Evolutionary conservation across 352 stramenopile species (phyloP), one percentile per base, ranked within the genome.

Genomic region (Phytopythium litorale): DNA sequence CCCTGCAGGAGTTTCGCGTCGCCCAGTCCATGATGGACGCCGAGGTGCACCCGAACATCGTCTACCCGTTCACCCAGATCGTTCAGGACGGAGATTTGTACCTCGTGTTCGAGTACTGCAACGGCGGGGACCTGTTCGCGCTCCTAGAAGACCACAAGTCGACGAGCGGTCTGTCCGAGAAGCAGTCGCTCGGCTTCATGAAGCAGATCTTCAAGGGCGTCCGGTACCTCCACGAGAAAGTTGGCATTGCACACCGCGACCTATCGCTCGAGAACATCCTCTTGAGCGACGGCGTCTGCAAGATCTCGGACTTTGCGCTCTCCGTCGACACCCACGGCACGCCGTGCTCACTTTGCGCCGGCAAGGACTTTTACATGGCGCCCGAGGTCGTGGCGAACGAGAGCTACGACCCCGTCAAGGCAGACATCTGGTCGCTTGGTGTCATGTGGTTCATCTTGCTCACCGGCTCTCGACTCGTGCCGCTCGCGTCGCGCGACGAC

Each of bases 361-460:
- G 62, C 50, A 78, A 74, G 63, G 62, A 64, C n/a, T 80, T 77
- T 55, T 82, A 80, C 73, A 81, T 80, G 73, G 68, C 70, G 23
- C 73, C 65, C 4, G 76, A 82, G 58, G 70, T 80, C 16, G 64
- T 82, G 7, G 60, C 67, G 15, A 51, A 62, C 4, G 37, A 54
- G 19, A n/a, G 23, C 6, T 88, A 88, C 64, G 67, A 78, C 19
- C 74, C 79, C 0, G 54, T 58, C 2, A 64, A 53, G 5, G 80
- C 77, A n/a, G 80, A 89, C 54, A 84, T 88, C 70, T 89, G 80
- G 78, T 84, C 80, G 32, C 53, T 89, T 1, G 77, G 80, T 3
- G 72, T 89, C 50, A 76, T 87, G 59, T 51, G 86, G 16, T 89
- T 86, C 70, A 76, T 88, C 58, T 78, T 88, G 74, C 28, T 89